Conservation (phyloP, 2,329 filamentous ascomycete species). For the Pezicula rhizophila region DNA sequence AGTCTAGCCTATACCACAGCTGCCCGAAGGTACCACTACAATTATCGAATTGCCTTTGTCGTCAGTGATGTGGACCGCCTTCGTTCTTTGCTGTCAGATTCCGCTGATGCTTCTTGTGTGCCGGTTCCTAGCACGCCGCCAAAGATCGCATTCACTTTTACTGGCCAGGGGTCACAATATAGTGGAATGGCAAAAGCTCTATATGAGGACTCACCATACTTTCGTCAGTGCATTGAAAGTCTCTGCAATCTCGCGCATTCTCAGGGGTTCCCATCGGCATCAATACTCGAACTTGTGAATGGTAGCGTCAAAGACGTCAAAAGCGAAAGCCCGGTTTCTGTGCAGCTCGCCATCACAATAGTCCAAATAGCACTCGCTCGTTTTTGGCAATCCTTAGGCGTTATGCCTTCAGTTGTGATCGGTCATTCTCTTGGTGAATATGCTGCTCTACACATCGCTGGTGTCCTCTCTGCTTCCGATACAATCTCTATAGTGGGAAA, state of each 20-base stretch:
- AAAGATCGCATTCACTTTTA: constrained; percentile 28
- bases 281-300: constrained; percentile 32
- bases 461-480: constrained; percentile 66
- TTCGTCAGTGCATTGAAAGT: no score
- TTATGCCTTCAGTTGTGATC: constrained; percentile 48
- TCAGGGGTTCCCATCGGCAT: constrained; percentile 4
- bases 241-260: no score
- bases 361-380: constrained; percentile 50
- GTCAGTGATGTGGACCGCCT: constrained; percentile 29
- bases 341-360: constrained; percentile 47
- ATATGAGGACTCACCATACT: no score
- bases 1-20: constrained; percentile 28
- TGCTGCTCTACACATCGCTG: constrained; percentile 64
- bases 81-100: background rate
- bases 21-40: constrained; percentile 6
- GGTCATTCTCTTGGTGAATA: constrained; percentile 68
- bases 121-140: constrained; percentile 5
- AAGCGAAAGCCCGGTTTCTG: constrained; percentile 40
- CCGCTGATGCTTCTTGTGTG: background rate
- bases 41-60: constrained; percentile 8
- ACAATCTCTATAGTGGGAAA: constrained; percentile 66
- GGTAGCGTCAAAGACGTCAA: constrained; percentile 31
- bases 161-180: constrained; percentile 41
- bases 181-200: constrained; percentile 15
- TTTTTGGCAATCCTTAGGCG: constrained; percentile 51